Conservation (phyloP, 495 filamentous ascomycete species). For the Pseudomonodictys pantanalensis region DNA sequence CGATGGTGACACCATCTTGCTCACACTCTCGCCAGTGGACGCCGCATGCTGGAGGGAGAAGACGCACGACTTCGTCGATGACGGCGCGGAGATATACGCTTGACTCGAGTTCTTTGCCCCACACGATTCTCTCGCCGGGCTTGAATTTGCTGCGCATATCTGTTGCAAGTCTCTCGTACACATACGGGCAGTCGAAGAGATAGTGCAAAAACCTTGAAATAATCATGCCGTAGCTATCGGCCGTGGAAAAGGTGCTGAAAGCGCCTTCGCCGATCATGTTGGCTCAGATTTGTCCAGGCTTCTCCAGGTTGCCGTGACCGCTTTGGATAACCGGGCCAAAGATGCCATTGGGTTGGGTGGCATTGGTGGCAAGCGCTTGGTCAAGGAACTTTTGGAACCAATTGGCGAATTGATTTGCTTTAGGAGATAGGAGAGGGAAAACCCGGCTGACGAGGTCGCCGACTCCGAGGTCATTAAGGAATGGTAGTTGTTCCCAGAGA, state of each 20-base stretch:
- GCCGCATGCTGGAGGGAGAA: constrained; percentile 16
- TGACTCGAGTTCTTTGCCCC: constrained; percentile 12
- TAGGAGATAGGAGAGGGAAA: constrained; percentile 2
- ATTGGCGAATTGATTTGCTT: constrained; percentile 5
- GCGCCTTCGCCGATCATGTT: constrained; percentile 16
- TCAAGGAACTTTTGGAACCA: constrained; percentile 6
- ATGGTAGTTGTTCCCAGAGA: constrained; percentile 14
- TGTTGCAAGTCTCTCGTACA: constrained; percentile 9
- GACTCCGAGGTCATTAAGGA: constrained; percentile 12
- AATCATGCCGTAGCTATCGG: constrained; percentile 20
- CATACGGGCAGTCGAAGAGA: constrained; percentile 7
- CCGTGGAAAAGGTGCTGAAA: constrained; percentile 19
- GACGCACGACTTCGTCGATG: constrained; percentile 21
- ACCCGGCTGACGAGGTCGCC: constrained; percentile 2
- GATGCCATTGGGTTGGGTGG: constrained; percentile 1
- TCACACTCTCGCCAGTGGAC: constrained; percentile 23
- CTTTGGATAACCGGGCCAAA: constrained; percentile 17
- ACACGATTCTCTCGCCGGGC: constrained; percentile 8
- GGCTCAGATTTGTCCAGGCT: constrained; percentile 6
- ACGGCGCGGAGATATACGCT: constrained; percentile 18
- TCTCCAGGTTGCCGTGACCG: constrained; percentile 5
- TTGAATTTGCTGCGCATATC: constrained; percentile 14
- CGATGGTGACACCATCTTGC: background rate
- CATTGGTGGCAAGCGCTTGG: constrained; percentile 6
- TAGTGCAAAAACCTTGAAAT: constrained; percentile 15